phyloP scores from a whole-genome alignment of 2,329 filamentous ascomycete genomes.

The Pyricularia grisea region DNA sequence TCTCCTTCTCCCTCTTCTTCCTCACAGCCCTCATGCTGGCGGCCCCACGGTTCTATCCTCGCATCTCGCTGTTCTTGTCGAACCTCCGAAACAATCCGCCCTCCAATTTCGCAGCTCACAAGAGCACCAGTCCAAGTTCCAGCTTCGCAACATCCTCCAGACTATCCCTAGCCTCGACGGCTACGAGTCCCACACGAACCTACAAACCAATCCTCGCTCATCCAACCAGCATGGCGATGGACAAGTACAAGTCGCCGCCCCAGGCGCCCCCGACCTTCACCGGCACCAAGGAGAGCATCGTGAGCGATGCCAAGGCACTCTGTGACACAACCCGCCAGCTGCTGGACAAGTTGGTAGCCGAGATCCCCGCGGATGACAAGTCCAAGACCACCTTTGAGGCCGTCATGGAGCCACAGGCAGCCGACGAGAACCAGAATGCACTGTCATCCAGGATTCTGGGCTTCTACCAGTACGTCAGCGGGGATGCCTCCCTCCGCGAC shows the following conservation, averaged over 20 bases:
- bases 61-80: slow-evolving; percentile 47
- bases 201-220: slow-evolving; percentile 28
- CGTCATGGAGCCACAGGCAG: slow-evolving; percentile 57
- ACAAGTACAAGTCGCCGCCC: slow-evolving; percentile 63
- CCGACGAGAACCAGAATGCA: slow-evolving; percentile 58
- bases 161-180: slow-evolving; percentile 10
- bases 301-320: slow-evolving; percentile 56
- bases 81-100: slow-evolving; percentile 37
- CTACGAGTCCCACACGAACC: slow-evolving; percentile 22
- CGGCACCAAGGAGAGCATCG: slow-evolving; percentile 59
- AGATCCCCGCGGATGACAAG: slow-evolving; percentile 40
- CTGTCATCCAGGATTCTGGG: slow-evolving; percentile 57
- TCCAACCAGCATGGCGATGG: slow-evolving; percentile 51
- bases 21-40: slow-evolving; percentile 55
- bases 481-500: slow-evolving; percentile 57
- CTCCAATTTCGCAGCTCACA: slow-evolving; percentile 9
- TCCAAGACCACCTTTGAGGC: slow-evolving; percentile 44
- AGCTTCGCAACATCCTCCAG: not conserved
- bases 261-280: slow-evolving; percentile 72
- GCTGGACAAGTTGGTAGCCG: slow-evolving; percentile 57
- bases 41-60: slow-evolving; percentile 46
- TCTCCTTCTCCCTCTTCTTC: slow-evolving; percentile 47
- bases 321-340: slow-evolving; percentile 53
- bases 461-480: slow-evolving; percentile 74
- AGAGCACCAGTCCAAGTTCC: not conserved